Evolutionary conservation across 2,329 filamentous ascomycete species (phyloP), one percentile per base, ranked within the genome.

Genomic region (Trichoderma sp.): DNA sequence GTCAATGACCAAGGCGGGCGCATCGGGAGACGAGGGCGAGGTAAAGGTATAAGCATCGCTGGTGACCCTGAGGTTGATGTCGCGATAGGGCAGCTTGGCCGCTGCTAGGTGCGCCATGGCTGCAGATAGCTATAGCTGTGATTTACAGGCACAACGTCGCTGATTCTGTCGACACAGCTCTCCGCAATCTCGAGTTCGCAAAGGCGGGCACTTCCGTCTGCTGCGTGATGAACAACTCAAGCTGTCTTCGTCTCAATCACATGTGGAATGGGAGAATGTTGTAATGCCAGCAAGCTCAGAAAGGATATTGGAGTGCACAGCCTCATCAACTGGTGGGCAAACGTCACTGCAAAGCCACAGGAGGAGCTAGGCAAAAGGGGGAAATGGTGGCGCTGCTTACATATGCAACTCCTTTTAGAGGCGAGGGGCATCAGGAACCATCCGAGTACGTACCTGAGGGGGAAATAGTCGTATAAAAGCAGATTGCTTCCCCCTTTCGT

Each of bases 31-130:
- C 0, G 97, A 98, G 33, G 97, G 97, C 33, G 97, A 99, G 53
- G 94, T 95, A 85, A 99, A 99, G 80, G 95, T 94, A 88, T 99
- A 99, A 83, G 97, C 93, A 81, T 96, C 94, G 80, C 94, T 89
- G 71, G 96, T 95, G 79, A 95, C 94, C 85, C 97, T 95, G 84
- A 99, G 92, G 85, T 98, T 99, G 88, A 98, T 97, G 88, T 99
- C 97, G 83, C 96, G 91, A 86, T 95, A 99, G 27, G 96, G 97
- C 79, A 91, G 85, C 78, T 83, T 82, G 68, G 83, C 78, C 72
- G 80, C 79, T 50, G 82, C 81, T 50, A 85, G 79, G 75, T 84
- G 81, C 75, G 84, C 83, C 85, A 87, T 87, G 66, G 73, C 65
- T 41, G 65, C 45, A 63, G 31, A 45, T 18, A 53, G 62, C 45